phyloP scores from a whole-genome alignment of 2,329 filamentous ascomycete genomes.

The Erysiphe pisi region DNA sequence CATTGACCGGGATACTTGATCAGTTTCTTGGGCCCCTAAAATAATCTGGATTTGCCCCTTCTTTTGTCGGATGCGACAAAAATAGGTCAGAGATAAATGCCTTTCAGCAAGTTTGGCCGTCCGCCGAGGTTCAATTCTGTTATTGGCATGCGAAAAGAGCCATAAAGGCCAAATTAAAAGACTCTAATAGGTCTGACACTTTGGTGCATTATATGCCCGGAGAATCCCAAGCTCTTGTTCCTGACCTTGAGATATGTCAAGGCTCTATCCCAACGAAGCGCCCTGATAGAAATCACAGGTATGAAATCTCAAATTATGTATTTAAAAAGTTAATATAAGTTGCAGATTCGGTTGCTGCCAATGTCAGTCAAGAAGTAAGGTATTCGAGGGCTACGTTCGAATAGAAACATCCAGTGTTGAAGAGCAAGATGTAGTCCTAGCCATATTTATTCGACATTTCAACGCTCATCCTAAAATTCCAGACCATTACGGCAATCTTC shows the following conservation, averaged over 20 bases:
- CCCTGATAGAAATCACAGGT: not conserved
- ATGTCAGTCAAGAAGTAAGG: not conserved
- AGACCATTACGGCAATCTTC: not conserved
- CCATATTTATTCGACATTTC: not conserved
- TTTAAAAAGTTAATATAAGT: not conserved
- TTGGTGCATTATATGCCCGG: not conserved
- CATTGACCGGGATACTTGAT: not conserved
- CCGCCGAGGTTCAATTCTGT: not conserved
- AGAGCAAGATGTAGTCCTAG: too few relatives aligned
- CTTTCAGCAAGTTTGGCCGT: not conserved
- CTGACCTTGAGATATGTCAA: not conserved
- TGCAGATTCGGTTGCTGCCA: not conserved
- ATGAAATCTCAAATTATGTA: not conserved
- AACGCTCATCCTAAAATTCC: conserved; percentile 9
- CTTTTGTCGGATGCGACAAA: not conserved
- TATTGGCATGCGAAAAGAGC: not conserved
- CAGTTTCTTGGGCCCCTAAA: not conserved
- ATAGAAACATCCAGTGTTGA: too few relatives aligned
- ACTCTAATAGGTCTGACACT: not conserved
- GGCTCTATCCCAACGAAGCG: not conserved
- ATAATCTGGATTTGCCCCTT: not conserved
- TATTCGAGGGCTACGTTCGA: too few relatives aligned
- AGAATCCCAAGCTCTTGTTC: not conserved
- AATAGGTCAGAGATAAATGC: not conserved
- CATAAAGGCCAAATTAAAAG: not conserved